These are phyloP conservation scores for Pyrus bretschneideri DNA, from an alignment of 306 rosid genomes.

Conservation along the genomic window DNA sequence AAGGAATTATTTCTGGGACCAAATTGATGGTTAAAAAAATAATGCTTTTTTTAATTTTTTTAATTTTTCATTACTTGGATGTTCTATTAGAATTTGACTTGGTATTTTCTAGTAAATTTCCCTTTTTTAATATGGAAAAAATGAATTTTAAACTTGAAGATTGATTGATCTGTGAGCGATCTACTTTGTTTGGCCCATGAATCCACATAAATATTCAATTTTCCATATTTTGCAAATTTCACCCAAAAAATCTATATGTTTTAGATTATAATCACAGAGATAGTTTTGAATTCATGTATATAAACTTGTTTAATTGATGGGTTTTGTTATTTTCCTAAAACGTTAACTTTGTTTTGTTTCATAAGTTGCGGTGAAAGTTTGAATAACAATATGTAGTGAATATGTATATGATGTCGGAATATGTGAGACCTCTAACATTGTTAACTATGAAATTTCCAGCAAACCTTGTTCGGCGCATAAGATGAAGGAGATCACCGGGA, in stretches of 20 bases:
- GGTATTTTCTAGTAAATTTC: not conserved
- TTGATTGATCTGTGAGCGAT: slow-evolving; percentile 28
- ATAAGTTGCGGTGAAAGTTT: not conserved
- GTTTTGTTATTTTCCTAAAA: not conserved
- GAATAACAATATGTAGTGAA: not conserved
- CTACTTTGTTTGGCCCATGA: slow-evolving; percentile 1
- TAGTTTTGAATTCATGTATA: not conserved
- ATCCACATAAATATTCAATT: not conserved
- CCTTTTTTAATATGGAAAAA: not conserved
- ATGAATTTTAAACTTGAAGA: not conserved
- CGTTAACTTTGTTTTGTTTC: not conserved
- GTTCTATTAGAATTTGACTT: not conserved
- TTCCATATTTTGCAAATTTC: not conserved
- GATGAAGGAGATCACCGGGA: slow-evolving; percentile 98
- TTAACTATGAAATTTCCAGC: slow-evolving; percentile 37
- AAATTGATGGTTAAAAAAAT: not conserved
- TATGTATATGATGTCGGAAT: not conserved
- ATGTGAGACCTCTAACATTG: slow-evolving; percentile 17
- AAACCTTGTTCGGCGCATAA: slow-evolving; percentile 89
- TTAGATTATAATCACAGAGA: not conserved
- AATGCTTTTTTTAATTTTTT: not conserved
- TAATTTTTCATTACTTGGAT: not conserved
- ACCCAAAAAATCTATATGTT: not conserved
- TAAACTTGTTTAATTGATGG: not conserved
- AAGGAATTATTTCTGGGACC: not conserved